These are phyloP conservation scores for Chaetomiaceae sp. DNA, from an alignment of 2,329 filamentous ascomycete genomes.

Conservation along the genomic window DNA sequence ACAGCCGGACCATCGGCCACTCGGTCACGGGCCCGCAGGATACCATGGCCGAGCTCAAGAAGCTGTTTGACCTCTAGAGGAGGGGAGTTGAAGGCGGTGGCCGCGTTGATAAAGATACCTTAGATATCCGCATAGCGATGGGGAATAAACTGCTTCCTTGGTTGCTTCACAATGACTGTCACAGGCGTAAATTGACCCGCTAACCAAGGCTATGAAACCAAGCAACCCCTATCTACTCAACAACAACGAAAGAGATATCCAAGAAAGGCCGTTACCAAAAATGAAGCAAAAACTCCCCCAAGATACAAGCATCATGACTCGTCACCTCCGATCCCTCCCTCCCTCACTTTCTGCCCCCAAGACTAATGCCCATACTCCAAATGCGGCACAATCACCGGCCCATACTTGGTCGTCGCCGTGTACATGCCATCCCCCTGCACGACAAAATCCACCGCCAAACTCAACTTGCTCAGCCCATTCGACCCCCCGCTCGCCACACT, in stretches of 20 bases:
- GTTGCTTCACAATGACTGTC: no score
- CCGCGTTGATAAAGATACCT: background rate
- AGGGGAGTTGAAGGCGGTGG: background rate
- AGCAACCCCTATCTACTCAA: background rate
- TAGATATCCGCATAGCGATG: background rate
- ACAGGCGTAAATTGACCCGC: background rate
- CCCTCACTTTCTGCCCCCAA: background rate
- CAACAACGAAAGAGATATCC: background rate
- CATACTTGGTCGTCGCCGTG: slow-evolving; percentile 86
- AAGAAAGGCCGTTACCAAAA: background rate
- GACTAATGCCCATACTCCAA: slow-evolving; percentile 62
- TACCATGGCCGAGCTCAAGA: slow-evolving; percentile 73
- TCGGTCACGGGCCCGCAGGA: slow-evolving; percentile 77
- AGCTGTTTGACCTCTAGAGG: slow-evolving; percentile 62
- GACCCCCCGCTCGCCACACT: slow-evolving; percentile 33
- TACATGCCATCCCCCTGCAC: slow-evolving; percentile 87
- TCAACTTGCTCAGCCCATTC: slow-evolving; percentile 60
- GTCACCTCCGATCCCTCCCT: background rate
- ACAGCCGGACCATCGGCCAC: slow-evolving; percentile 79
- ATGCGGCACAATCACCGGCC: slow-evolving; percentile 90
- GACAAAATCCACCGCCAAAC: slow-evolving; percentile 91
- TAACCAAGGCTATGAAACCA: slow-evolving; percentile 9
- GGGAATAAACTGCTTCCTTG: no score
- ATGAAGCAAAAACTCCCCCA: background rate
- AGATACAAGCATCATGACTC: background rate